Conservation (phyloP, 148 eudicot genomes). For the Rhododendron simsii region DNA sequence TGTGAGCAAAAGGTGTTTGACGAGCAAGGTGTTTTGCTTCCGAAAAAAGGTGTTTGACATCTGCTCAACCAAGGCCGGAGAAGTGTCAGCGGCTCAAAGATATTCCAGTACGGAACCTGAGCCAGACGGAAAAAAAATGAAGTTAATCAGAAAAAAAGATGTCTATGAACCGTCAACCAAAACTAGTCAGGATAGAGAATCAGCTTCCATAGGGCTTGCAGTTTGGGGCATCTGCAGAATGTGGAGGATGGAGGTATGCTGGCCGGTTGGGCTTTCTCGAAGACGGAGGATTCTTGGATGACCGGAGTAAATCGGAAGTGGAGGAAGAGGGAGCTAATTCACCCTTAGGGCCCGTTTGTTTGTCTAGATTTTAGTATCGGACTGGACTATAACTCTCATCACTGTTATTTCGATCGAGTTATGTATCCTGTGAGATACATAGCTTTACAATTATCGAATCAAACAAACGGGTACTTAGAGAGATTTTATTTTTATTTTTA, state of each 20-base stretch:
- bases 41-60: background rate
- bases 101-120: background rate
- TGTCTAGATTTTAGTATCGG: background rate
- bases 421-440: no score
- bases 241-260: background rate
- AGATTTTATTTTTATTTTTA: no score
- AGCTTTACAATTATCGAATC: no score
- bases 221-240: background rate
- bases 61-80: background rate
- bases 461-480: no score
- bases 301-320: background rate
- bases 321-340: background rate
- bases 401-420: no score
- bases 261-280: background rate
- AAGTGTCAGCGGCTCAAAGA: background rate
- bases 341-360: background rate
- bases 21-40: background rate
- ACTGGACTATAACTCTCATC: no score
- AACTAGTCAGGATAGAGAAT: background rate
- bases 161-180: background rate
- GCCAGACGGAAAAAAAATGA: background rate
- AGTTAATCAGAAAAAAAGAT: background rate
- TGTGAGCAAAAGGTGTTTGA: no score
- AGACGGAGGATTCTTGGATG: background rate
- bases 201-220: background rate